phyloP scores from a whole-genome alignment of 306 rosid genomes.

The Cicer chorassanicum region DNA sequence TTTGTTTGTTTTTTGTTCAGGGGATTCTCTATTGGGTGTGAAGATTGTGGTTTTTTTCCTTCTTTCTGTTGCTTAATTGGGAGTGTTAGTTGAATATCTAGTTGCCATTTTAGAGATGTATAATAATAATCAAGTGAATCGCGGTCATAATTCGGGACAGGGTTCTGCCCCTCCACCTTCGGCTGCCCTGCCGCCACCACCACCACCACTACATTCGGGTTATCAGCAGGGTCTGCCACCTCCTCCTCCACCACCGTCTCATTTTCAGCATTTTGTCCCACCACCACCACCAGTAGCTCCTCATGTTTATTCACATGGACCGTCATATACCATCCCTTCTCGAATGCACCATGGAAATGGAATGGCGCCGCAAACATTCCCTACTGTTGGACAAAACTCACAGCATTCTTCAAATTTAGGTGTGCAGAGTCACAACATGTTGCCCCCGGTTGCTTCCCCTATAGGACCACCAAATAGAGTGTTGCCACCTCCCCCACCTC shows the following conservation, averaged over 20 bases:
- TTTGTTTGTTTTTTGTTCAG: constrained; percentile 38
- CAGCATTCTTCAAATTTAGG: constrained; percentile 55
- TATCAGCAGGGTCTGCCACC: constrained; percentile 54
- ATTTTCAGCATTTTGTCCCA: constrained; percentile 49
- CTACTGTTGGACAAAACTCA: constrained; percentile 47
- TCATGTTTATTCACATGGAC: constrained; percentile 57
- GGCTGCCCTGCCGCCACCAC: constrained; percentile 32
- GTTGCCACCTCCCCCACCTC: constrained; percentile 55
- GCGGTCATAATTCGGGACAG: constrained; percentile 53
- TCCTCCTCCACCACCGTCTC: constrained; percentile 39
- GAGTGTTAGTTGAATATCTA: constrained; percentile 14
- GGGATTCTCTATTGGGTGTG: constrained; percentile 38
- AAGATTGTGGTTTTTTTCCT: constrained; percentile 30
- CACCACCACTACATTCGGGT: constrained; percentile 43
- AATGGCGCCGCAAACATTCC: constrained; percentile 43
- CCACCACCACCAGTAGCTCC: constrained; percentile 55
- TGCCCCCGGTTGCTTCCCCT: constrained; percentile 42
- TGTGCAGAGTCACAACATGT: constrained; percentile 47
- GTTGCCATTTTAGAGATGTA: constrained; percentile 53
- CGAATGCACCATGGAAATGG: constrained; percentile 57
- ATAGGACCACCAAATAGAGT: constrained; percentile 47
- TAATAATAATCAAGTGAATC: constrained; percentile 74
- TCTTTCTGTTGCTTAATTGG: neutral
- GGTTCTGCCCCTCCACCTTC: constrained; percentile 54
- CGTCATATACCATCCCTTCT: constrained; percentile 50